A percentile compares a stretch with the other conserved stretches of the same genome.
Evolutionary conservation across 108 stramenopile species (phyloP).

Genomic region (Epithemia pelagica): DNA sequence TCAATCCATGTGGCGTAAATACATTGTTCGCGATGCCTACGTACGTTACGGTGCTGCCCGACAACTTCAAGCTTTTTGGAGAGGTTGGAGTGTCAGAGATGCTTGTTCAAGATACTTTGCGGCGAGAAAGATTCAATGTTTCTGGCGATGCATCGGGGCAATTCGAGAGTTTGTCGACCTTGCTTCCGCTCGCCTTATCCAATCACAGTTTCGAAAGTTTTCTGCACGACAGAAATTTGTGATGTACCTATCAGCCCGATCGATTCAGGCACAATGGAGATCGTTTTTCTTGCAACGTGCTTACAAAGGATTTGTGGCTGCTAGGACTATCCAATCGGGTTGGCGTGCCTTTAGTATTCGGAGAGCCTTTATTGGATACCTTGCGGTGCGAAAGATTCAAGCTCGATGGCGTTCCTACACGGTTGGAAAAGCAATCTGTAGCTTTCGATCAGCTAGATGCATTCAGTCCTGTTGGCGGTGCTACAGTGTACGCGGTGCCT

Average conservation of each 20-base stretch:
- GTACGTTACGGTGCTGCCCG: not conserved
- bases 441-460: not conserved
- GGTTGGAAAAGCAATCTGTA: not conserved
- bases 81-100: not conserved
- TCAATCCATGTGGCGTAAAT: not conserved
- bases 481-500: not conserved
- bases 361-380: not conserved
- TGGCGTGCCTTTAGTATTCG: not conserved
- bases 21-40: not conserved
- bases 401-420: slow-evolving; percentile 10
- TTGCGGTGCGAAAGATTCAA: slow-evolving; percentile 16
- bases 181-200: not conserved
- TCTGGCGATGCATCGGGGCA: slow-evolving; percentile 29
- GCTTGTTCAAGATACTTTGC: not conserved
- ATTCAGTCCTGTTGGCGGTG: slow-evolving; percentile 1
- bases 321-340: not conserved
- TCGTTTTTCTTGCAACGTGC: not conserved
- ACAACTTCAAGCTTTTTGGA: not conserved
- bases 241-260: not conserved
- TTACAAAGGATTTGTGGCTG: slow-evolving; percentile 2
- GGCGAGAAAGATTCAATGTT: slow-evolving; percentile 36
- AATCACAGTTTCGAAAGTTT: not conserved
- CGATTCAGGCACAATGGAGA: not conserved
- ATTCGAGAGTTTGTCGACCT: slow-evolving; percentile 2
- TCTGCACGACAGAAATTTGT: slow-evolving; percentile 1